Evolutionary conservation across 2,329 filamentous ascomycete genomes (phyloP).

Genomic region (Ampelomyces quisqualis): DNA sequence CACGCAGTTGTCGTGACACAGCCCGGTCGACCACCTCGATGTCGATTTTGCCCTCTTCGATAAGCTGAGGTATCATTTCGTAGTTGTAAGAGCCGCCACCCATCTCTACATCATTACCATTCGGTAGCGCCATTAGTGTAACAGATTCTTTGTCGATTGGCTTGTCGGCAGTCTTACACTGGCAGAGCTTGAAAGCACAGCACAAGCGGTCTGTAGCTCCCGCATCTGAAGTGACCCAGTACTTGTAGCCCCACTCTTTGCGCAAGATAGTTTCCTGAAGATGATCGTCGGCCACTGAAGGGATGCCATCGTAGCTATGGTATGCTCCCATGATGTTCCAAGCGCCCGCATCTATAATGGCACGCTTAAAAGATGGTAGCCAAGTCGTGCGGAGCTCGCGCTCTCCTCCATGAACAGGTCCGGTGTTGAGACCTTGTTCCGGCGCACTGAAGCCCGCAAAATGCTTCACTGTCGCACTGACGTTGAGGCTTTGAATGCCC

Average conservation of each 20-base stretch:
- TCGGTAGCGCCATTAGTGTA: slow-evolving; percentile 62
- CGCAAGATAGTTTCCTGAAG: slow-evolving; percentile 66
- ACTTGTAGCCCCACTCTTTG: slow-evolving; percentile 72
- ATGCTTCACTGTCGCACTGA: slow-evolving; percentile 74
- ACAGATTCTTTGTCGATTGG: slow-evolving; percentile 67
- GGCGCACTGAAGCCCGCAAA: slow-evolving; percentile 69
- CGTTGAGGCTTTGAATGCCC: slow-evolving; percentile 64
- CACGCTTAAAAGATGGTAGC: slow-evolving; percentile 63
- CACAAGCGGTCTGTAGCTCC: slow-evolving; percentile 70
- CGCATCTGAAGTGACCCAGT: slow-evolving; percentile 66
- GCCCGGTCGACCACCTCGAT: slow-evolving; percentile 63
- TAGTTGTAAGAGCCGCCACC: slow-evolving; percentile 71
- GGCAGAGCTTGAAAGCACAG: slow-evolving; percentile 64
- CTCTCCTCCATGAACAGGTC: slow-evolving; percentile 58
- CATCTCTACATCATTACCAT: slow-evolving; percentile 75
- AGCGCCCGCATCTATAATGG: slow-evolving; percentile 69
- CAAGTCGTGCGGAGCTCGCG: slow-evolving; percentile 57
- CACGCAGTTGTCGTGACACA: slow-evolving; percentile 63
- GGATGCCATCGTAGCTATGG: slow-evolving; percentile 71
- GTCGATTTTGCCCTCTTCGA: slow-evolving; percentile 62
- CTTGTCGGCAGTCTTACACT: slow-evolving; percentile 42
- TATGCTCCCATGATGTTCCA: slow-evolving; percentile 74
- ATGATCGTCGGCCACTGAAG: slow-evolving; percentile 65
- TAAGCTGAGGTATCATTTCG: slow-evolving; percentile 64
- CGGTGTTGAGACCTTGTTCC: slow-evolving; percentile 72